Percentiles rank a stretch among this genome's conserved stretches.
These are phyloP conservation scores for Lactifluus pinguis DNA, from an alignment of 768 basidiomycete species.

Conservation along the genomic window DNA sequence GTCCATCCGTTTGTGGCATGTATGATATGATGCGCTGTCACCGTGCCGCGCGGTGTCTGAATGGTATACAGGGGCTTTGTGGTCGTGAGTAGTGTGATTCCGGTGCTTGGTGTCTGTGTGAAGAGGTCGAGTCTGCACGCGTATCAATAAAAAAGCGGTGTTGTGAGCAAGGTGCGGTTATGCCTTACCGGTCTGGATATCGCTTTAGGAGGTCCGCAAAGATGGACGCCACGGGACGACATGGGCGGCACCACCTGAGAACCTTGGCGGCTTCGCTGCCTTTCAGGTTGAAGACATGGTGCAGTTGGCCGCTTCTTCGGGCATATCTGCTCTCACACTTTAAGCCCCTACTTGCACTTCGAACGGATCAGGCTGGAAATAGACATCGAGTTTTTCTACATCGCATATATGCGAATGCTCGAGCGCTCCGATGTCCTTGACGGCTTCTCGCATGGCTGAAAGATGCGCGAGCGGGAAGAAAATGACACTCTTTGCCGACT, in stretches of 20 bases:
- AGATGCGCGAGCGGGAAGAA: constrained; percentile 56
- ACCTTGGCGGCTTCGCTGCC: constrained; percentile 30
- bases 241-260: constrained; percentile 43
- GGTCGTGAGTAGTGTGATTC: constrained; percentile 30
- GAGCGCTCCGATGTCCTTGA: constrained; percentile 44
- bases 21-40: constrained; percentile 54
- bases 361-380: constrained; percentile 35
- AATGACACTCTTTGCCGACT: constrained; percentile 42
- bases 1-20: constrained; percentile 87
- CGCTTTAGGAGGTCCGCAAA: constrained; percentile 41
- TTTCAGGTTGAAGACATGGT: constrained; percentile 25
- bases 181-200: constrained; percentile 41
- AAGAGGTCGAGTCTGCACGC: constrained; percentile 45
- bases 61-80: constrained; percentile 38
- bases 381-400: constrained; percentile 54
- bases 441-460: constrained; percentile 36
- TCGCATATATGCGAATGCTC: constrained; percentile 46
- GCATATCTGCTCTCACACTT: constrained; percentile 41
- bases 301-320: constrained; percentile 33
- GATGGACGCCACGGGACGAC: constrained; percentile 56
- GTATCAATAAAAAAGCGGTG: too few species aligned
- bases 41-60: constrained; percentile 50
- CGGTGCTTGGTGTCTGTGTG: constrained; percentile 54
- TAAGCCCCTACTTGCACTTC: constrained; percentile 36
- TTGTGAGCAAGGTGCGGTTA: too few species aligned